Percentiles rank a stretch among this genome's conserved stretches.
Evolutionary conservation across 2,329 filamentous ascomycete genomes (phyloP).

Genomic region (Trichothecium sympodiale): DNA sequence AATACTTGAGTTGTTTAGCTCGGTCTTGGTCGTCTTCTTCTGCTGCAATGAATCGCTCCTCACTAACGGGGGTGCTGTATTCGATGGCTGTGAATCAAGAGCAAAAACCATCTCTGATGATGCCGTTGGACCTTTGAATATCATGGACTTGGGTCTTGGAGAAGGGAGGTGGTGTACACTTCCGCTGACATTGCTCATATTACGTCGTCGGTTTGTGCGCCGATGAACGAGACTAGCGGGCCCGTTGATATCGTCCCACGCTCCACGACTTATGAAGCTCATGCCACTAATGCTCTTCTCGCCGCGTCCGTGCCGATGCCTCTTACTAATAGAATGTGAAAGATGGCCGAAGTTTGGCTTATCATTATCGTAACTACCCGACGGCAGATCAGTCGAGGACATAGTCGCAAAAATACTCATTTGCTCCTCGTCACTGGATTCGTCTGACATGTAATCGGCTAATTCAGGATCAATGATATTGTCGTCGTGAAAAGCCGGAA

Average conservation of each 20-base stretch:
- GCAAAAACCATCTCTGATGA: slow-evolving; percentile 40
- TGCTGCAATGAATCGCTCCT: slow-evolving; percentile 77
- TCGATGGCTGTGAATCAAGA: slow-evolving; percentile 32
- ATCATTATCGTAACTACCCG: slow-evolving; percentile 62
- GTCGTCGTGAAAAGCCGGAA: slow-evolving; percentile 94
- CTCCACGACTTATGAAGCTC: slow-evolving; percentile 57
- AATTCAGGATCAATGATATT: slow-evolving; percentile 97
- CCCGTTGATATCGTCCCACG: slow-evolving; percentile 48
- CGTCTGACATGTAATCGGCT: slow-evolving; percentile 91
- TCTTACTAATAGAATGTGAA: slow-evolving; percentile 61
- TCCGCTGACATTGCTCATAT: slow-evolving; percentile 73
- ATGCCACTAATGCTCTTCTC: slow-evolving; percentile 67
- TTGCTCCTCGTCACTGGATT: slow-evolving; percentile 86
- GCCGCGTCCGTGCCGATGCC: slow-evolving; percentile 59
- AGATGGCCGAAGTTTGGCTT: slow-evolving; percentile 60
- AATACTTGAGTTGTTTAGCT: slow-evolving; percentile 78
- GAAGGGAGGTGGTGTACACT: slow-evolving; percentile 58
- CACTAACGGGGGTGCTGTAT: slow-evolving; percentile 39
- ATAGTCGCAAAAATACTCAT: slow-evolving; percentile 72
- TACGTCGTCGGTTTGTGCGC: slow-evolving; percentile 60
- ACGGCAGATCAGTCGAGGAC: slow-evolving; percentile 53
- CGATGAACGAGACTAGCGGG: slow-evolving; percentile 47
- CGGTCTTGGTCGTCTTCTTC: slow-evolving; percentile 60
- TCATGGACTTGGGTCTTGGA: slow-evolving; percentile 51
- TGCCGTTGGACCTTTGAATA: slow-evolving; percentile 42